Conservation (phyloP, 805 yeast species). For the Phaffomyces antillensis region DNA sequence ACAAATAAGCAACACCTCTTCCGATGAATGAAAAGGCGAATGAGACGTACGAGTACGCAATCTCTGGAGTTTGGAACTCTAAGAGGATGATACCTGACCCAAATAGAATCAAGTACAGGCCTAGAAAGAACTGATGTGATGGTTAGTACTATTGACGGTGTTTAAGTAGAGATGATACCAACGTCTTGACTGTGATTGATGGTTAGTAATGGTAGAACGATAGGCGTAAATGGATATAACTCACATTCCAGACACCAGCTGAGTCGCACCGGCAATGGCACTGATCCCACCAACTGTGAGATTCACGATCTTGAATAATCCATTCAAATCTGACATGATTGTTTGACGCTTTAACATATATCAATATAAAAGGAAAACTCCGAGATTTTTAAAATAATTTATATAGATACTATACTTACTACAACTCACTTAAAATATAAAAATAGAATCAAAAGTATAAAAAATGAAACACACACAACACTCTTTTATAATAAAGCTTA, state of each 20-base stretch:
- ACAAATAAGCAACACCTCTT: slow-evolving; percentile 55
- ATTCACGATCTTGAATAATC: slow-evolving; percentile 36
- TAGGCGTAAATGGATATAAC: slow-evolving; percentile 15
- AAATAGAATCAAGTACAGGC: slow-evolving; percentile 47
- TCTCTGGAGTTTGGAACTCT: slow-evolving; percentile 42
- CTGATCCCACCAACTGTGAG: slow-evolving; percentile 47
- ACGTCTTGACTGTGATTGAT: background rate
- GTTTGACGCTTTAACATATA: background rate
- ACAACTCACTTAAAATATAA: background rate
- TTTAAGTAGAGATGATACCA: background rate
- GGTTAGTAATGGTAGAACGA: background rate
- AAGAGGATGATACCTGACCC: slow-evolving; percentile 43
- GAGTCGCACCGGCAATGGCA: slow-evolving; percentile 29
- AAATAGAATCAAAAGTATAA: slow-evolving; percentile 5
- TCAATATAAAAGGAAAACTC: background rate
- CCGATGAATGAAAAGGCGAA: slow-evolving; percentile 63
- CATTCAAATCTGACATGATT: slow-evolving; percentile 20
- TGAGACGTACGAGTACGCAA: slow-evolving; percentile 56
- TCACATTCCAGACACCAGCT: slow-evolving; percentile 32
- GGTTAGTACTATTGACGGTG: background rate
- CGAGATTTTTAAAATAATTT: background rate
- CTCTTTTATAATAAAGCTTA: slow-evolving; percentile 10
- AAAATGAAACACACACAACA: background rate
- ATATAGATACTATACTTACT: too few relatives aligned
- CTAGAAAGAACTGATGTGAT: slow-evolving; percentile 37